These are phyloP conservation scores for Morella rubra DNA, from an alignment of 306 rosid genomes.

Conservation along the genomic window DNA sequence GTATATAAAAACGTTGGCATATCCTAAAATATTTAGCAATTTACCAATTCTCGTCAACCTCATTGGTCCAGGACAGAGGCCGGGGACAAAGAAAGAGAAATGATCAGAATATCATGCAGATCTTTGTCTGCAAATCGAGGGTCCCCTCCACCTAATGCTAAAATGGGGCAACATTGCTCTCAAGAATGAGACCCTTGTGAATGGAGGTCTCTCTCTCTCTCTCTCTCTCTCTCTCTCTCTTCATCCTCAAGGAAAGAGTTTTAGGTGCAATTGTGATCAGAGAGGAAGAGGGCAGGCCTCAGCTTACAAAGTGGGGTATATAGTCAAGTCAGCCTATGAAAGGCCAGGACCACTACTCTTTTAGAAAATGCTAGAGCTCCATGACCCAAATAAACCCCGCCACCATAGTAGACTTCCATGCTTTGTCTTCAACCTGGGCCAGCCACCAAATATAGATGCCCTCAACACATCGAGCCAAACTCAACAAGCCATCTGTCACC, in stretches of 20 bases:
- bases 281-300: background rate
- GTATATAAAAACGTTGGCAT: background rate
- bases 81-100: background rate
- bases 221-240: slow-evolving; percentile 20
- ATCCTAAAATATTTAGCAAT: background rate
- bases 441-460: background rate
- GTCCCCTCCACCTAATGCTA: slow-evolving; percentile 17
- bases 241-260: background rate
- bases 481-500: background rate
- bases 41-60: background rate
- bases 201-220: slow-evolving; percentile 21
- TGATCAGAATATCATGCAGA: no score
- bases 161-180: background rate
- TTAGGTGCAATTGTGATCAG: no score
- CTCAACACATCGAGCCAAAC: background rate
- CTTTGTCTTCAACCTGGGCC: background rate
- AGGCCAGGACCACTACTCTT: background rate
- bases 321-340: background rate
- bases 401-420: background rate
- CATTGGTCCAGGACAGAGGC: background rate
- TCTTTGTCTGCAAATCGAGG: no score
- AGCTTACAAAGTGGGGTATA: background rate
- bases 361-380: no score
- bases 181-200: slow-evolving; percentile 7
- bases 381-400: background rate